A percentile compares a stretch with the other conserved stretches of the same genome.
Evolutionary conservation across 192 early-diverging fungal genomes (phyloP).

Genomic region (Gaertneriomyces sp.): DNA sequence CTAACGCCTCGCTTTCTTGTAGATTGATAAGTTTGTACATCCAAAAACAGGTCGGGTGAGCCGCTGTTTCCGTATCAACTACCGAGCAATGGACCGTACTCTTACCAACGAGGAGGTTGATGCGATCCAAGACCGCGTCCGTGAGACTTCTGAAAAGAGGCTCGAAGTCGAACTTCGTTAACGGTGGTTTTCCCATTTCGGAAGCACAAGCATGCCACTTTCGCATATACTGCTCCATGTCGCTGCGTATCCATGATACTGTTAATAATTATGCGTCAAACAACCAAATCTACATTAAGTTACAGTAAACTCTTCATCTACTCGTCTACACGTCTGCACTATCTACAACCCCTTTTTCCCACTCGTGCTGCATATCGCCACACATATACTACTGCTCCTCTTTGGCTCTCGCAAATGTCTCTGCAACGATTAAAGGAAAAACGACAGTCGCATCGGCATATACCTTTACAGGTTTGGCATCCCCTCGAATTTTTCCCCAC

Average conservation of each 20-base stretch:
- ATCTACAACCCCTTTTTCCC: no score
- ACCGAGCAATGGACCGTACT: conserved; percentile 94
- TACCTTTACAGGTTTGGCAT: conserved; percentile 86
- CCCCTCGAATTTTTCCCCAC: conserved; percentile 92
- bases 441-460: conserved; percentile 90
- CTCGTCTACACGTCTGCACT: no score
- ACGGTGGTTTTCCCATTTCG: not conserved
- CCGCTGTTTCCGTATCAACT: conserved; percentile 90
- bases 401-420: conserved; percentile 81
- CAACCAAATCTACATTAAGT: no score
- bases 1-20: not conserved
- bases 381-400: conserved; percentile 1
- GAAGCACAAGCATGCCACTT: no score
- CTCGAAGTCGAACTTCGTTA: conserved; percentile 77
- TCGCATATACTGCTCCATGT: no score
- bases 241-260: no score
- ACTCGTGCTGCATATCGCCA: no score
- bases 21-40: conserved; percentile 85
- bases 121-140: conserved; percentile 77
- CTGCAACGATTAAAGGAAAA: conserved; percentile 90
- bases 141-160: conserved; percentile 56
- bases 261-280: no score
- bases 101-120: conserved; percentile 95
- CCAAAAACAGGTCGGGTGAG: conserved; percentile 80
- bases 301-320: no score